phyloP scores from a whole-genome alignment of 73 alveolate species.

The Paramecium pentaurelia region DNA sequence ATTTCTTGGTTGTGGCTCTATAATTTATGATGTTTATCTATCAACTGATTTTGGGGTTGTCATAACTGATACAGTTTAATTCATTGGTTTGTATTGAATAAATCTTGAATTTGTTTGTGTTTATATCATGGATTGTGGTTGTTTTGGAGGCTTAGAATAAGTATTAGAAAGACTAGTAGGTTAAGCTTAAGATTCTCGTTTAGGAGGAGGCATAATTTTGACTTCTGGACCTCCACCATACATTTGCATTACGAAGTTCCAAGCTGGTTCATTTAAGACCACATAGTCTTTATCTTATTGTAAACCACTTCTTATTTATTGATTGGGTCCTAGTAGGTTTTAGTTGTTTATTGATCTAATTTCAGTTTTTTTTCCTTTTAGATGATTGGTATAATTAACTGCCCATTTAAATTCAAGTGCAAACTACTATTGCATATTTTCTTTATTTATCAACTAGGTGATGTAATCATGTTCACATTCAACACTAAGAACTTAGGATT shows the following conservation, averaged over 20 bases:
- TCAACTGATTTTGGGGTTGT: not conserved
- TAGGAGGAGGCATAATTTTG: not conserved
- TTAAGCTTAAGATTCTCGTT: not conserved
- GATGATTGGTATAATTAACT: constrained; percentile 11
- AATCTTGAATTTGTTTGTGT: not conserved
- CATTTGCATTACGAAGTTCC: not conserved
- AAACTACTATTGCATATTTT: not conserved
- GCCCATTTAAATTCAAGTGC: constrained; percentile 7
- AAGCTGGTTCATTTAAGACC: not conserved
- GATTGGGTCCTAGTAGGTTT: not conserved
- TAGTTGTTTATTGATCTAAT: not conserved
- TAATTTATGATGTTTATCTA: not conserved
- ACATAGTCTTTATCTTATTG: not conserved
- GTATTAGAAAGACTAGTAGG: not conserved
- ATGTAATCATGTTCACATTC: not conserved
- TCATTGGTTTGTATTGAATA: not conserved
- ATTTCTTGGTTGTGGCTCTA: not conserved
- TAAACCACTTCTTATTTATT: not conserved
- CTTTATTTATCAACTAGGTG: not conserved
- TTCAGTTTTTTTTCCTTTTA: not conserved
- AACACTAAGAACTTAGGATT: not conserved
- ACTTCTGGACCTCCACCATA: constrained; percentile 42
- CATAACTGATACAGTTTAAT: not conserved
- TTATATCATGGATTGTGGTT: not conserved
- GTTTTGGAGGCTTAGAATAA: not conserved